A percentile compares a stretch with the other conserved stretches of the same genome.
Conservation (phyloP, 73 alveolate species). For the Breviolum minutum region DNA sequence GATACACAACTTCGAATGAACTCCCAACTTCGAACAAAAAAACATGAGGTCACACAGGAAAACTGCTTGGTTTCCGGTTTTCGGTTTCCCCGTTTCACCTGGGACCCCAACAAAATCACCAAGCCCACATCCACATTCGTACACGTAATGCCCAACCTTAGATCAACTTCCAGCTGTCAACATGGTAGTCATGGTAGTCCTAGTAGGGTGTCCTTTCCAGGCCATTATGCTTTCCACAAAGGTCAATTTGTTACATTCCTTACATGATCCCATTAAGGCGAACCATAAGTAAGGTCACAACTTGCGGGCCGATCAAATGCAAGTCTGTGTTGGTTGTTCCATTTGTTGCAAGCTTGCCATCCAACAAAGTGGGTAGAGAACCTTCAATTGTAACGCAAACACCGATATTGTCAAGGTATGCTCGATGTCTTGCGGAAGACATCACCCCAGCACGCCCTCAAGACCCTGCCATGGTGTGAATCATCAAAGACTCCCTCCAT, state of each 20-base stretch:
- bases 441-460: background rate
- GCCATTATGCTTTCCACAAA: too few species aligned
- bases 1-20: background rate
- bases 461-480: background rate
- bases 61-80: too few species aligned
- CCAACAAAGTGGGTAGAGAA: background rate
- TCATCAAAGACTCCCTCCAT: background rate
- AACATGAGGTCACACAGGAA: background rate
- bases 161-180: too few species aligned
- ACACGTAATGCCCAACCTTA: slow-evolving; percentile 61
- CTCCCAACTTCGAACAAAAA: background rate
- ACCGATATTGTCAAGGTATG: background rate
- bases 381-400: background rate
- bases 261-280: too few species aligned
- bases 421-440: too few species aligned
- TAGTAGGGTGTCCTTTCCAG: too few species aligned
- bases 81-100: background rate
- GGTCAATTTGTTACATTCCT: too few species aligned
- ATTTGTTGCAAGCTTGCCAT: too few species aligned
- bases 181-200: too few species aligned
- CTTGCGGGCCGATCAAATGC: too few species aligned
- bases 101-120: slow-evolving; percentile 20
- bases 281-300: too few species aligned
- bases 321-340: too few species aligned
- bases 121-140: slow-evolving; percentile 73